A percentile compares a stretch with the other conserved stretches of the same genome.
Conservation (phyloP, 2,329 filamentous ascomycete species). For the Lecanicillium sp. region DNA sequence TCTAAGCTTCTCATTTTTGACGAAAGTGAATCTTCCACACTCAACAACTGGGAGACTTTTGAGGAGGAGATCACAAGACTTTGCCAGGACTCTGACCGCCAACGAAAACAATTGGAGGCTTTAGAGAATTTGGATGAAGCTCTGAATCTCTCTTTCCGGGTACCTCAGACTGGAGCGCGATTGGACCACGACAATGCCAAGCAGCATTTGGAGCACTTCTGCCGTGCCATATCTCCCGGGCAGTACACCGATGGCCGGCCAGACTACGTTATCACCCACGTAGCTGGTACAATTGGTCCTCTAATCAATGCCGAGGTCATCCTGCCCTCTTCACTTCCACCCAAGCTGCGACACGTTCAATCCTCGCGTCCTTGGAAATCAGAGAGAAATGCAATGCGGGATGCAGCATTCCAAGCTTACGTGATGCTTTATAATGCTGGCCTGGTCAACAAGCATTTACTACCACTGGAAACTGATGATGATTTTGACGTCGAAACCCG, state of each 20-base stretch:
- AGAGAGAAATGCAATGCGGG: conserved; percentile 67
- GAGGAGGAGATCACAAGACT: conserved; percentile 67
- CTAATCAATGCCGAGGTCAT: conserved; percentile 54
- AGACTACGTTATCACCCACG: conserved; percentile 55
- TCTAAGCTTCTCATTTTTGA: conserved; percentile 47
- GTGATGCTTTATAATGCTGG: conserved; percentile 60
- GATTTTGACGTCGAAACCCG: conserved; percentile 33
- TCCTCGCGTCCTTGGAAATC: conserved; percentile 51
- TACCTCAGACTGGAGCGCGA: conserved; percentile 49
- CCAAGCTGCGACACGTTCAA: conserved; percentile 22
- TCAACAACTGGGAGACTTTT: conserved; percentile 54
- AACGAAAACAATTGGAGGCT: conserved; percentile 37
- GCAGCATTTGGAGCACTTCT: conserved; percentile 78
- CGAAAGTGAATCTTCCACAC: conserved; percentile 22
- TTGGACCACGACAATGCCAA: conserved; percentile 69
- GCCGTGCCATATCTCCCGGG: conserved; percentile 50
- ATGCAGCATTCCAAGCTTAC: conserved; percentile 80
- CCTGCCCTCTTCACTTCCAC: conserved; percentile 65
- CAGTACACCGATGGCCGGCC: conserved; percentile 61
- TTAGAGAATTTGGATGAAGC: conserved; percentile 39
- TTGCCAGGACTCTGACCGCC: conserved; percentile 60
- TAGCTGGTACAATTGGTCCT: conserved; percentile 22
- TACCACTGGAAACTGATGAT: conserved; percentile 53
- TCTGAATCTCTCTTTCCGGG: conserved; percentile 25
- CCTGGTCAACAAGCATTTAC: conserved; percentile 69